Evolutionary conservation across 441 rosid genomes (phyloP).

Genomic region (Adansonia madagascariensis): DNA sequence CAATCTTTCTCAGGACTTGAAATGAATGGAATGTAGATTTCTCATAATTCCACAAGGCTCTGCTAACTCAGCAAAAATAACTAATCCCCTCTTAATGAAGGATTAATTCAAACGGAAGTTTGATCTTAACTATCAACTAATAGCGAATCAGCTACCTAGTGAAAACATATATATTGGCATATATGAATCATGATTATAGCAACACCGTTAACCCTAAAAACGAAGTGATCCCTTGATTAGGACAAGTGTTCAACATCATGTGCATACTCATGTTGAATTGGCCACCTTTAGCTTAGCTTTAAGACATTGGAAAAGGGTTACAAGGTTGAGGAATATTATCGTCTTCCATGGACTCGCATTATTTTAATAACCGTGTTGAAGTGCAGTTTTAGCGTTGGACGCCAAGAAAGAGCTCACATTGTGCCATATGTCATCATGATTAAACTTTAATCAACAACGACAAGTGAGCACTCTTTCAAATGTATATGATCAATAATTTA

Average conservation of each 20-base stretch:
- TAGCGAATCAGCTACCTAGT: too few species aligned
- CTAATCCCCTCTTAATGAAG: too few species aligned
- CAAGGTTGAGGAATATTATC: neutral
- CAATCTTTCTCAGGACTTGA: neutral
- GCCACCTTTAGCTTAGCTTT: neutral
- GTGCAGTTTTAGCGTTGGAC: too few species aligned
- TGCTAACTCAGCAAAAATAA: too few species aligned
- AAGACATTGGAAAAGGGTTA: neutral
- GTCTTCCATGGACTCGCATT: neutral
- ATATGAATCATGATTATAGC: neutral
- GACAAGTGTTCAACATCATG: slow-evolving; percentile 3
- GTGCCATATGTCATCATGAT: neutral
- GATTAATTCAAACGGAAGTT: too few species aligned
- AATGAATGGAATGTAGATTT: neutral
- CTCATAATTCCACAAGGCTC: neutral
- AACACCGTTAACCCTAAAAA: neutral
- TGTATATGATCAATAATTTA: neutral
- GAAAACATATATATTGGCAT: too few species aligned
- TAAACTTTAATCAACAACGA: neutral
- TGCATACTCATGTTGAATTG: neutral
- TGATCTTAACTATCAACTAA: too few species aligned
- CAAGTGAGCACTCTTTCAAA: neutral
- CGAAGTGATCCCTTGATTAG: slow-evolving; percentile 7
- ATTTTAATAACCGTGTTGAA: neutral
- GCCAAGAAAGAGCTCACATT: neutral